phyloP scores from a whole-genome alignment of 305 asterid genomes.

The Nicotiana rustica region DNA sequence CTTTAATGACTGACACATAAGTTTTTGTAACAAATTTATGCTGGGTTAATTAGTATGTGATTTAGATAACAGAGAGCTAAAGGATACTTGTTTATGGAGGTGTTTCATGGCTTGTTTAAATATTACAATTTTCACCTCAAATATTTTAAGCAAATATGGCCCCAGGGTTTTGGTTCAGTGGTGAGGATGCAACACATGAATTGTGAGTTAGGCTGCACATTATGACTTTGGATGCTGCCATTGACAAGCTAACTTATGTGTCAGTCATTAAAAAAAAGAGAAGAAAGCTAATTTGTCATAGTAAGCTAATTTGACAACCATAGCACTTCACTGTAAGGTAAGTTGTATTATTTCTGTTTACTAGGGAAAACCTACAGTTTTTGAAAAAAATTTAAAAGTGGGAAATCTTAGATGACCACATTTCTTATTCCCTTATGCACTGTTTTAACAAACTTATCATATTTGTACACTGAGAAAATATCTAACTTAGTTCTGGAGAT shows the following conservation, averaged over 20 bases:
- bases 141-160: not conserved
- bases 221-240: not conserved
- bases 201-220: not conserved
- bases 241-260: not conserved
- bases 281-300: not conserved
- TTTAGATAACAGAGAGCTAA: not conserved
- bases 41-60: not conserved
- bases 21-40: not conserved
- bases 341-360: not conserved
- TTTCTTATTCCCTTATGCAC: slow-evolving; percentile 16
- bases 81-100: not conserved
- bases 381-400: not conserved
- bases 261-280: not conserved
- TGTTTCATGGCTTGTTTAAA: not conserved
- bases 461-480: not conserved
- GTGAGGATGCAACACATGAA: slow-evolving; percentile 25
- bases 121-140: not conserved
- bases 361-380: not conserved
- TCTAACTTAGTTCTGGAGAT: slow-evolving; percentile 4
- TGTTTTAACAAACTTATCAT: not conserved
- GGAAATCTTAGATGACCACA: not conserved
- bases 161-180: not conserved
- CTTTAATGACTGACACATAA: not conserved
- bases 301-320: not conserved
- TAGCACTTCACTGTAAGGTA: not conserved